These are phyloP conservation scores for Cladosporium halotolerans DNA, from an alignment of 2,329 filamentous ascomycete species.

Conservation along the genomic window DNA sequence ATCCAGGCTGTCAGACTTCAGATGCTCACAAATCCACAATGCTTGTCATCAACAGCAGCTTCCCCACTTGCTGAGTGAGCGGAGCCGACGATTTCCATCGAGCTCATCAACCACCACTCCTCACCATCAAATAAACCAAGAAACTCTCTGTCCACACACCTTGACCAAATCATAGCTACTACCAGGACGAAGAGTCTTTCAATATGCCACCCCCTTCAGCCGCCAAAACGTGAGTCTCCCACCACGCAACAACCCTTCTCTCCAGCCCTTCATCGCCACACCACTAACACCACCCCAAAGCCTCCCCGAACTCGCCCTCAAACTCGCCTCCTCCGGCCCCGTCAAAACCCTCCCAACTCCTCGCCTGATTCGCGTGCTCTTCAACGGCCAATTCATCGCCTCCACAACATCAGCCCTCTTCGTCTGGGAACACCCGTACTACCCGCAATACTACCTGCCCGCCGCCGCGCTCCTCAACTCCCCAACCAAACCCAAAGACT, in stretches of 20 bases:
- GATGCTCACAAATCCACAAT: no score
- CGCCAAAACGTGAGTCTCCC: not conserved
- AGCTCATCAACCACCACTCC: no score
- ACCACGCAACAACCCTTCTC: not conserved
- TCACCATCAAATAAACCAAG: no score
- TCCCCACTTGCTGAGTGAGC: no score
- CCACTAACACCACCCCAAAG: slow-evolving; percentile 19
- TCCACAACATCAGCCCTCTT: slow-evolving; percentile 29
- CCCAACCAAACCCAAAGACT: slow-evolving; percentile 1
- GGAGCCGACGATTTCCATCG: no score
- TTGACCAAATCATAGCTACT: no score
- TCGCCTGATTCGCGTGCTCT: slow-evolving; percentile 28
- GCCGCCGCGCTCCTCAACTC: slow-evolving; percentile 12
- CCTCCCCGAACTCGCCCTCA: slow-evolving; percentile 36
- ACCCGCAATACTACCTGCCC: slow-evolving; percentile 39
- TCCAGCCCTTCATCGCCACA: not conserved
- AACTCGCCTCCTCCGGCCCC: slow-evolving; percentile 36
- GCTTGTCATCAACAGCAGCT: no score
- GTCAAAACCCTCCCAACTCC: slow-evolving; percentile 26
- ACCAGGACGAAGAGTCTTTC: slow-evolving; percentile 29
- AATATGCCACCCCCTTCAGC: not conserved
- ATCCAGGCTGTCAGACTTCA: no score
- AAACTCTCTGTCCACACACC: no score
- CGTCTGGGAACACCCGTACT: slow-evolving; percentile 42
- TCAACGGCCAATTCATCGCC: slow-evolving; percentile 29